phyloP scores from a whole-genome alignment of 2,329 filamentous ascomycete genomes.

The Huntiella omanensis region DNA sequence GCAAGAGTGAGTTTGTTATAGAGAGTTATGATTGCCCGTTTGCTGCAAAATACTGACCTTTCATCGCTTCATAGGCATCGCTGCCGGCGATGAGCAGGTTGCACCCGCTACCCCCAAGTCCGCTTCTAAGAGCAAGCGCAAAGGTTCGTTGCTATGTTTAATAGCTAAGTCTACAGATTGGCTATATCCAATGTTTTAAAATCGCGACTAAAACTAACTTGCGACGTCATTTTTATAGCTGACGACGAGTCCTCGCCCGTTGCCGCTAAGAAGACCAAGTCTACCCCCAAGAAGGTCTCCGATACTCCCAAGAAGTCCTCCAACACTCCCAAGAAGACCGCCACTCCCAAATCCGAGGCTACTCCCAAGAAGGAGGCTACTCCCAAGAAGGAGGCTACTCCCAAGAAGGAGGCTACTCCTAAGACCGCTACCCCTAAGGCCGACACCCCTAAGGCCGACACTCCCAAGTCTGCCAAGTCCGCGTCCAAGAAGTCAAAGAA shows the following conservation, averaged over 20 bases:
- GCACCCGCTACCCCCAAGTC: conserved; percentile 9
- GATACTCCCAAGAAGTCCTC: background rate
- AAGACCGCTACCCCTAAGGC: conserved; percentile 16
- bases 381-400: conserved; percentile 14
- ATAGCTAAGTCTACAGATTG: no score
- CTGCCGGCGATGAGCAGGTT: background rate
- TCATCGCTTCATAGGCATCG: conserved; percentile 1
- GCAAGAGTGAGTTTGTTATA: conserved; percentile 17
- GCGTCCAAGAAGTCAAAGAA: conserved; percentile 1
- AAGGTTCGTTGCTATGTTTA: conserved; percentile 16
- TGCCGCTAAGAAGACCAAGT: conserved; percentile 27
- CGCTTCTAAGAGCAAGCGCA: conserved; percentile 17
- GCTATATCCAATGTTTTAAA: no score
- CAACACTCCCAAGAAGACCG: conserved; percentile 9
- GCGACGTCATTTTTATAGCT: conserved; percentile 16
- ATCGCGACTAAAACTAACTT: background rate
- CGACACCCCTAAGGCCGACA: conserved; percentile 1
- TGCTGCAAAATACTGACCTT: background rate
- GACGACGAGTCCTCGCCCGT: conserved; percentile 26
- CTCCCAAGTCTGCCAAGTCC: background rate
- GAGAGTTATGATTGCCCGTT: background rate
- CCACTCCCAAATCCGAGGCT: no score
- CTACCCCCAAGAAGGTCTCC: conserved; percentile 18
- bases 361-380: conserved; percentile 15
- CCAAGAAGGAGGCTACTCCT: conserved; percentile 6